A percentile compares a stretch with the other conserved stretches of the same genome.
phyloP scores from a whole-genome alignment of 768 basidiomycete species.

The Suillus discolor region DNA sequence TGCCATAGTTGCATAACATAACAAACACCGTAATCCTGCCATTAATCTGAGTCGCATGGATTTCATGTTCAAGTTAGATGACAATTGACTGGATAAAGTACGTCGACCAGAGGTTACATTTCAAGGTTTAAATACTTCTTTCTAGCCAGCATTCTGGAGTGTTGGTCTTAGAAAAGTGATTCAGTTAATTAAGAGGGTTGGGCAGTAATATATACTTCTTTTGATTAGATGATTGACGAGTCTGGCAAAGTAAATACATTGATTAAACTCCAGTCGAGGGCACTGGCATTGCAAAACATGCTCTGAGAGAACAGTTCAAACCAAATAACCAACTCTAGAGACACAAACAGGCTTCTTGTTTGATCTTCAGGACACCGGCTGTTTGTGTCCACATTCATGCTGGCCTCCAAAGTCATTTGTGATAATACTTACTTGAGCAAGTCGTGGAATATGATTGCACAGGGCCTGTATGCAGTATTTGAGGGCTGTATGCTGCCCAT shows the following conservation, averaged over 20 bases:
- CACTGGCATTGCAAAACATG: background rate
- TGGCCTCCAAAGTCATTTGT: background rate
- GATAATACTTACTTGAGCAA: background rate
- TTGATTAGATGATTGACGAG: background rate
- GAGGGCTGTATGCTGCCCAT: slow-evolving; percentile 1
- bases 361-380: background rate
- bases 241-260: background rate
- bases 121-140: background rate
- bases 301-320: background rate
- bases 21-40: background rate
- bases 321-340: background rate
- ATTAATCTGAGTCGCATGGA: background rate
- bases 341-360: background rate
- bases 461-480: background rate
- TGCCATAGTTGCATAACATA: background rate
- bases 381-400: background rate
- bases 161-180: background rate
- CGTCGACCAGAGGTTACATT: background rate
- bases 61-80: background rate
- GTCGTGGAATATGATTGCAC: background rate
- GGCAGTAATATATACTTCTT: background rate
- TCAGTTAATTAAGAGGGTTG: background rate
- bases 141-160: background rate
- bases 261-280: background rate
- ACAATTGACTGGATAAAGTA: background rate